These are phyloP conservation scores for Triticum turgidum DNA, from an alignment of 176 grass and related monocot species.

Conservation along the genomic window DNA sequence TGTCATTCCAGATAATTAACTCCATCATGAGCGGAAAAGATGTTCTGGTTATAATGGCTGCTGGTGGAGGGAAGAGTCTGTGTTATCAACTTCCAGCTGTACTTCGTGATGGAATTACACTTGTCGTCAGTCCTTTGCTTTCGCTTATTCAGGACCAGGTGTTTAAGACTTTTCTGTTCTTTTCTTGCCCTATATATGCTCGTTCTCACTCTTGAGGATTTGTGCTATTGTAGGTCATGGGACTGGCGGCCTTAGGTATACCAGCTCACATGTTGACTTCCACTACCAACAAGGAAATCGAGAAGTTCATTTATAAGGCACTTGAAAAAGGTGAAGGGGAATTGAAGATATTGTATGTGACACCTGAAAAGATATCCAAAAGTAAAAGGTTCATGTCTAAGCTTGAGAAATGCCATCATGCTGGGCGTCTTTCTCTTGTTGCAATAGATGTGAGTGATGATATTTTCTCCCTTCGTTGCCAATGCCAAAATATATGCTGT, in stretches of 20 bases:
- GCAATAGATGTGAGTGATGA: slow-evolving; percentile 88
- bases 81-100: slow-evolving; percentile 90
- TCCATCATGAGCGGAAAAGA: slow-evolving; percentile 87
- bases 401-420: slow-evolving; percentile 94
- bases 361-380: slow-evolving; percentile 94
- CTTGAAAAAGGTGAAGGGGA: slow-evolving; percentile 88
- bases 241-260: slow-evolving; percentile 83
- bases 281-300: slow-evolving; percentile 75
- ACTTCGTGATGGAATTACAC: slow-evolving; percentile 66
- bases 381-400: slow-evolving; percentile 99
- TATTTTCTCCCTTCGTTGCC: slow-evolving; percentile 3
- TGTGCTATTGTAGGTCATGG: slow-evolving; percentile 69
- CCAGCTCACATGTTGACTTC: slow-evolving; percentile 86
- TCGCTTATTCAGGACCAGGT: slow-evolving; percentile 96
- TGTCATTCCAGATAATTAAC: slow-evolving; percentile 80
- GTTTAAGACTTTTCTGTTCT: slow-evolving; percentile 20
- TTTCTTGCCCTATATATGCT: slow-evolving; percentile 9
- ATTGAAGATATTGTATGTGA: slow-evolving; percentile 94
- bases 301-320: slow-evolving; percentile 79
- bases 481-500: background rate
- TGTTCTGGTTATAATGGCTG: slow-evolving; percentile 94
- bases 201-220: slow-evolving; percentile 19
- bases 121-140: slow-evolving; percentile 85
- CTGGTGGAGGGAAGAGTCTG: slow-evolving; percentile 90
- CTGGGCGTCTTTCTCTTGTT: slow-evolving; percentile 78